Evolutionary conservation across 257 asterid genomes (phyloP), one percentile per base, ranked within the genome.

Genomic region (Penstemon barbatus): DNA sequence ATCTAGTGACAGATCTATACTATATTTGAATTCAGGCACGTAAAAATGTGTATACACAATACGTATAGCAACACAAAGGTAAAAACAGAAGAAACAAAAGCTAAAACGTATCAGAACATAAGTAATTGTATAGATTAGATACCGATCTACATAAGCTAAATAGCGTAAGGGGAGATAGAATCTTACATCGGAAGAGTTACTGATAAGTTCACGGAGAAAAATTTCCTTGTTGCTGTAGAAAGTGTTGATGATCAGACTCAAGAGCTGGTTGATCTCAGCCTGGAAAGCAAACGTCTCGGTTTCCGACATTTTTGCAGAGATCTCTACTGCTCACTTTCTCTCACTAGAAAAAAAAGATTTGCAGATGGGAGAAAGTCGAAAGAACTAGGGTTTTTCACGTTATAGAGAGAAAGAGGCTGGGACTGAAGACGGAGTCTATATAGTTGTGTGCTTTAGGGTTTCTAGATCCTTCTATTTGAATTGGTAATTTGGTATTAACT

Each of bases 171-270:
- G 48, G 50, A 66, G 19, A 45, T 5, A 71, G 44, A 66, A 15
- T 10, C 85, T 85, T 72, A 83, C 91, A 73, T 87, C 95, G 7
- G 95, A 87, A 8, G 95, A 79, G 66, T 87, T 87, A 25, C 89
- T 84, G 76, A 87, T 87, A 8, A 87, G 74, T 66, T 87, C 91
- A 50, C 91, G 83, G 5, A 87, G 91, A 65, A 87, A 87, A 63
- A 87, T 87, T 82, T 87, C 95, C 74, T 87, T 87, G 85, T 87
- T 85, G 78, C 90, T 82, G 81, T 87, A 85, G 69, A 85, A 85
- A 42, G 91, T 85, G 75, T 80, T 85, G 81, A 85, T 85, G 66
- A 85, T 85, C 37, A 85, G 77, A 78, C 91, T 85, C 67, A 85
- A 44, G 8, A 85, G 77, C 87, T 86, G 93, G 67, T 86, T 86